Percentiles rank a stretch among this genome's conserved stretches.
phyloP scores from a whole-genome alignment of 2,329 filamentous ascomycete species.

The Aspergillus viridinutans region DNA sequence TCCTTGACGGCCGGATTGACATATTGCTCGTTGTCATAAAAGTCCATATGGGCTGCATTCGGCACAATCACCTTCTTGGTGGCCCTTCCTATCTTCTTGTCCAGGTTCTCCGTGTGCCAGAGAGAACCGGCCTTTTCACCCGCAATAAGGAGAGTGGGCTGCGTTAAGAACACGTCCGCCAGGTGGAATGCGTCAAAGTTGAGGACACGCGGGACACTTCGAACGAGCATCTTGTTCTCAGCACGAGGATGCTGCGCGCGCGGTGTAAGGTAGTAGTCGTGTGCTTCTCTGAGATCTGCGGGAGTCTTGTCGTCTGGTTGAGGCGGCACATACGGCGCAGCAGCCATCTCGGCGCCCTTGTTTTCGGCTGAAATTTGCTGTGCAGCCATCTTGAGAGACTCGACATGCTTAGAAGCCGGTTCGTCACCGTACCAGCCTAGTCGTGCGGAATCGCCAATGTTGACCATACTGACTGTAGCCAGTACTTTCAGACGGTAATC shows the following conservation, averaged over 20 bases:
- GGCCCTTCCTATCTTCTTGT: conserved; percentile 9
- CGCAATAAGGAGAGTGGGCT: neutral
- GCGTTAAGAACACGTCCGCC: neutral
- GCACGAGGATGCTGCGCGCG: neutral
- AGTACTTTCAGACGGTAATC: conserved; percentile 19
- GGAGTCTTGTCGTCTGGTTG: conserved; percentile 10
- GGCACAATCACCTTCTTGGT: conserved; percentile 13
- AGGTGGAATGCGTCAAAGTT: too few species aligned
- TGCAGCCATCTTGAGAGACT: conserved; percentile 14
- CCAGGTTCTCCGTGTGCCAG: conserved; percentile 15
- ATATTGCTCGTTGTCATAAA: conserved; percentile 12
- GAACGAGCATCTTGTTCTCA: too few species aligned
- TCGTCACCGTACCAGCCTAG: conserved; percentile 11
- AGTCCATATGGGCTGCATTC: conserved; percentile 12
- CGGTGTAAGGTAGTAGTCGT: conserved; percentile 13
- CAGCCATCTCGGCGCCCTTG: conserved; percentile 12
- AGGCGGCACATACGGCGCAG: conserved; percentile 12
- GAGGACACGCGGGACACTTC: too few species aligned
- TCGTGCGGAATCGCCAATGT: conserved; percentile 14
- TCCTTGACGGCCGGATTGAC: conserved; percentile 10
- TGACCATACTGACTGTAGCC: conserved; percentile 14
- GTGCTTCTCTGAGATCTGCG: conserved; percentile 9
- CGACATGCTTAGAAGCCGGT: conserved; percentile 1
- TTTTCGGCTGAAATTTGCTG: conserved; percentile 15
- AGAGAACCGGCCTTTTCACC: neutral